These are phyloP conservation scores for Ceratobasidium sp. DNA, from an alignment of 1,284 basidiomycete genomes.

Conservation along the genomic window DNA sequence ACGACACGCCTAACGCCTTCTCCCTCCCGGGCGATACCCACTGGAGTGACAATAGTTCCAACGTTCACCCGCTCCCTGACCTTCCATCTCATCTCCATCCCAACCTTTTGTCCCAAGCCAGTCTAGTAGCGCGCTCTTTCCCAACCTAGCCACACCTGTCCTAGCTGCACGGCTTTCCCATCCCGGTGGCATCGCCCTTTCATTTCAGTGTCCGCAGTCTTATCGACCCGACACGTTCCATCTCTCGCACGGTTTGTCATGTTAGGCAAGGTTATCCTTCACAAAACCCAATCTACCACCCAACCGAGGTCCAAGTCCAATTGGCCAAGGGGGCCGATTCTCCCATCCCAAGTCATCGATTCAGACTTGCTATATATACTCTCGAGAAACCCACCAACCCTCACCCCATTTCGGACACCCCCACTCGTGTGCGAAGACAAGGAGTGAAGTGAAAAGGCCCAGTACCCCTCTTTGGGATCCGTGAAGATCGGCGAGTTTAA, in stretches of 20 bases:
- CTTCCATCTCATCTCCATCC: conserved; percentile 6
- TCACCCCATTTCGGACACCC: too few relatives aligned
- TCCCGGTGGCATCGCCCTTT: not conserved
- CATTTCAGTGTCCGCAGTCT: not conserved
- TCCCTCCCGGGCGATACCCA: not conserved
- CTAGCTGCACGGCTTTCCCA: not conserved
- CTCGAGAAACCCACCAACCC: not conserved
- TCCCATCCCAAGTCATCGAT: not conserved
- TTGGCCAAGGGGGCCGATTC: not conserved
- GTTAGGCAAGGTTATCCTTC: not conserved
- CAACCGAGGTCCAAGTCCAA: not conserved
- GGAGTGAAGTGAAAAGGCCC: too few relatives aligned
- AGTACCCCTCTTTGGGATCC: too few relatives aligned
- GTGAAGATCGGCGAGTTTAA: too few relatives aligned
- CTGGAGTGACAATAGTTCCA: conserved; percentile 29
- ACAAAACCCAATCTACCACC: not conserved
- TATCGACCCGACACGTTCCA: not conserved
- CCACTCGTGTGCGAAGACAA: too few relatives aligned
- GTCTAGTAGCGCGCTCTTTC: not conserved
- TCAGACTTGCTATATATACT: conserved; percentile 1
- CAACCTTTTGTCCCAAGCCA: not conserved
- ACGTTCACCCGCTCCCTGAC: too few relatives aligned
- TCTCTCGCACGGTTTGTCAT: not conserved
- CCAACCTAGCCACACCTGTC: conserved; percentile 1
- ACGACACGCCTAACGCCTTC: too few relatives aligned